A percentile compares a stretch with the other conserved stretches of the same genome.
These are phyloP conservation scores for Cyclanthera cordifolia DNA, from an alignment of 306 rosid species.

Conservation along the genomic window DNA sequence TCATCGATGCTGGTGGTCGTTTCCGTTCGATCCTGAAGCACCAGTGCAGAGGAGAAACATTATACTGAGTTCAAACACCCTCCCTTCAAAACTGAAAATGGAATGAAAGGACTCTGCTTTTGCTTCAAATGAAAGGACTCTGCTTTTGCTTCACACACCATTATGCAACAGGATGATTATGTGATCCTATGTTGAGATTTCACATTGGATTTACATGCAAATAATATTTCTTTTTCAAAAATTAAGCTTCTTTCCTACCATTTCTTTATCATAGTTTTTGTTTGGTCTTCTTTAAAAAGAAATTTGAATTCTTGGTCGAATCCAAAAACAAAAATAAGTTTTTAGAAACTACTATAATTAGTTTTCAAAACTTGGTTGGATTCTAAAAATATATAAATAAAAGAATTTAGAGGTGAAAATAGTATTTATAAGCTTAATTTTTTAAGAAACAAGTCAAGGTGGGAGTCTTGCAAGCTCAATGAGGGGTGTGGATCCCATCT, in stretches of 20 bases:
- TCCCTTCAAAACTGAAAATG: background rate
- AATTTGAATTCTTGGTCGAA: background rate
- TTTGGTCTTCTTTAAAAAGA: background rate
- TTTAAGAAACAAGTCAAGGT: background rate
- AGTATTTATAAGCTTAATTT: background rate
- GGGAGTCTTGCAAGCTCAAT: background rate
- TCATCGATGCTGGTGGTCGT: conserved; percentile 33
- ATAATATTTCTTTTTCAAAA: too few relatives aligned
- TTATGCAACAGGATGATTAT: background rate
- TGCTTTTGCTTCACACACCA: background rate
- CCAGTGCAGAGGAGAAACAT: background rate
- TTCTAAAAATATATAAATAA: too few relatives aligned
- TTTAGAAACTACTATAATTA: background rate
- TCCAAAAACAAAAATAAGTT: background rate
- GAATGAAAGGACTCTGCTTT: background rate
- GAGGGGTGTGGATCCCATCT: background rate
- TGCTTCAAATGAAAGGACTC: background rate
- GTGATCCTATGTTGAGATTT: background rate
- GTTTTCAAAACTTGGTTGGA: background rate
- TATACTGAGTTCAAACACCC: background rate
- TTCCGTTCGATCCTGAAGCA: conserved; percentile 39
- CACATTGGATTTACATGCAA: background rate
- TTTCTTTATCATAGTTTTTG: background rate
- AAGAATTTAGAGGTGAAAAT: background rate
- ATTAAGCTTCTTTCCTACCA: too few relatives aligned